Base-by-base conservation (phyloP, 352 stramenopile genomes). In the Pythium oligandrum region DNA sequence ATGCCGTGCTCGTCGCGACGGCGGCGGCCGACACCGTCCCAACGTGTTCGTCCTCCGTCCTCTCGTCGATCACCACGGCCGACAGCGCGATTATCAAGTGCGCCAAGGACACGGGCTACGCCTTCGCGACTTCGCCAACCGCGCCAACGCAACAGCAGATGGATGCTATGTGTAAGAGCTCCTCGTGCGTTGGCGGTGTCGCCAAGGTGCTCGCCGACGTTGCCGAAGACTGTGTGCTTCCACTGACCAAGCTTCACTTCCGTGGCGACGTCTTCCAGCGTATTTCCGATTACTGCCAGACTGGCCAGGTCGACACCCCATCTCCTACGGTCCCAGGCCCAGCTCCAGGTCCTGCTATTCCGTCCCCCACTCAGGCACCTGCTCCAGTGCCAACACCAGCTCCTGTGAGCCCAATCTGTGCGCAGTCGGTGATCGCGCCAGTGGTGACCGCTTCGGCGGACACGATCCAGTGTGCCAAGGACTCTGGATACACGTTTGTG, bases 401-500 rank as follows among this genome's bases (percentile, higher is more conserved):
- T 45, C 42, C 49, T 8, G 17, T 26, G 17, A 26, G 17, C 17
- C 49, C 48, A 40, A 52, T 37, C 49, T 57, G 48, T 10, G 26
- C 48, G n/a, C 12, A 40, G 11, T 4, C 30, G 47, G 32, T 39
- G 40, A 9, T 61, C 11, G 4, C 39, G 9, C 53, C 53, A 2
- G 44, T 59, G 37, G 46, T 38, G 35, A 59, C 48, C 39, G 53
- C 44, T 17, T 51, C 54, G 4, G 32, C 38, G 12, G 48, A 61
- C 40, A 39, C 55, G 32, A 54, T 38, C 9, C 17, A 38, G 48
- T 53, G 48, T 36, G 35, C 51, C 40, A 50, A 47, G 45, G 57
- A 59, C n/a, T 38, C 39, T 44, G 51, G 34, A 1, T 61, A 51
- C 44, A 30, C 48, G 43, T 66, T 66, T 48, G 48, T 66, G 50